Percentiles rank a stretch among this genome's conserved stretches.
Conservation (phyloP, 768 basidiomycete species). For the Leucosporidium creatinivorum region DNA sequence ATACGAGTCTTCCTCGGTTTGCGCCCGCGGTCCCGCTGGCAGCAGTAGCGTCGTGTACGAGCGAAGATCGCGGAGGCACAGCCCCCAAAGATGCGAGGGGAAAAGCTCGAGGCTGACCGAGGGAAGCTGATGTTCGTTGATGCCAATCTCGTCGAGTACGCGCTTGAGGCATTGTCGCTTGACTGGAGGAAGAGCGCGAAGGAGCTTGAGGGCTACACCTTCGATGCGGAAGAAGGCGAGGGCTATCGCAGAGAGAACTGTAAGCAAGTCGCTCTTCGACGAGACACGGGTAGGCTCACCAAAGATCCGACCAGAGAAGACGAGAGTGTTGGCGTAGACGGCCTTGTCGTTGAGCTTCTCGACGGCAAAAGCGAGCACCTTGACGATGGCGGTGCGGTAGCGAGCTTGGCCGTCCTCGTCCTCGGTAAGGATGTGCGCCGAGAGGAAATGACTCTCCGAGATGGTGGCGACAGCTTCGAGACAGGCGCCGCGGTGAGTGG, state of each 20-base stretch:
- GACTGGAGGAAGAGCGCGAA: constrained; percentile 43
- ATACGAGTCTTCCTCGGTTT: constrained; percentile 39
- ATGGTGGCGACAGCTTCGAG: constrained; percentile 44
- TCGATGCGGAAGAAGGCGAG: constrained; percentile 48
- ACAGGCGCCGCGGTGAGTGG: constrained; percentile 44
- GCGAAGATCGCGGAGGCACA: constrained; percentile 40
- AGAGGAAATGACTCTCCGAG: constrained; percentile 43
- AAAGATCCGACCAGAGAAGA: constrained; percentile 45
- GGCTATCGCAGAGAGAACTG: constrained; percentile 31
- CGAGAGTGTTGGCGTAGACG: constrained; percentile 47
- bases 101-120: constrained; percentile 24
- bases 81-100: constrained; percentile 39
- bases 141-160: constrained; percentile 37
- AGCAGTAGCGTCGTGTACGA: constrained; percentile 34
- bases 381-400: constrained; percentile 41
- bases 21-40: not conserved
- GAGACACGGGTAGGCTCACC: constrained; percentile 34
- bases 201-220: constrained; percentile 45
- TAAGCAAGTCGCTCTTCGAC: not conserved
- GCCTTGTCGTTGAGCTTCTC: constrained; percentile 46
- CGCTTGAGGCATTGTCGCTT: constrained; percentile 42
- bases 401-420: constrained; percentile 34
- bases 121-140: constrained; percentile 5
- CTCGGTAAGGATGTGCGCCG: constrained; percentile 36
- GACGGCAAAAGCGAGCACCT: constrained; percentile 44